Percentiles rank a stretch among this genome's conserved stretches.
Evolutionary conservation across 192 early-diverging fungal species (phyloP).

Genomic region (Linnemannia elongata): DNA sequence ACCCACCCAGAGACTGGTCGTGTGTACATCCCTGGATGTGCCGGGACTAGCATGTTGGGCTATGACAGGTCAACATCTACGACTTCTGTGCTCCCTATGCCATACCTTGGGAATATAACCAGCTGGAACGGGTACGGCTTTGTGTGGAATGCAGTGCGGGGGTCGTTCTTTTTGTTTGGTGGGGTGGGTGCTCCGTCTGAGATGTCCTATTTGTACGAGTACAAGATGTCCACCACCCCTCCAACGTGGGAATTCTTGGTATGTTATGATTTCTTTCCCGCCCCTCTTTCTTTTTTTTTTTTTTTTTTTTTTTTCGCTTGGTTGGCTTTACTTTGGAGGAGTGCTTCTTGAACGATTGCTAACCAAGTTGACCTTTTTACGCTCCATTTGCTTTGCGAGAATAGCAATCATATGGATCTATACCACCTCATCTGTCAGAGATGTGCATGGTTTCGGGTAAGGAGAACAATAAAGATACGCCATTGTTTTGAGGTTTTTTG

Average conservation of each 20-base stretch:
- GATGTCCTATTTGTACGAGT: neutral
- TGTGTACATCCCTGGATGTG: neutral
- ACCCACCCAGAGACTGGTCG: neutral
- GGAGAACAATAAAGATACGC: neutral
- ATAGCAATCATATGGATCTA: neutral
- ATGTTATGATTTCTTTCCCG: no score
- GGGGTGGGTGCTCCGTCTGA: neutral
- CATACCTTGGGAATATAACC: neutral
- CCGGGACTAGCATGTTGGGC: neutral
- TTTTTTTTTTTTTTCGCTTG: no score
- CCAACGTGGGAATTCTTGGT: no score
- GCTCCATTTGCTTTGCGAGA: neutral
- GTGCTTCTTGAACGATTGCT: no score
- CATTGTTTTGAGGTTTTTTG: no score
- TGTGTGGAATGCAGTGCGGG: neutral
- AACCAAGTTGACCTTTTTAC: no score
- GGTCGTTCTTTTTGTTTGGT: neutral
- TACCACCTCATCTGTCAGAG: neutral
- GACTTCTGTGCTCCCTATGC: neutral
- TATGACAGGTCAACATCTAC: neutral
- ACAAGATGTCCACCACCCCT: neutral
- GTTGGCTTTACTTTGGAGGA: neutral
- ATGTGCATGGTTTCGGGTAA: neutral
- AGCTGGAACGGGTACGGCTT: neutral
- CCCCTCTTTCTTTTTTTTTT: no score